phyloP scores from a whole-genome alignment of 129 eudicot species.

The Smallanthus sonchifolius region DNA sequence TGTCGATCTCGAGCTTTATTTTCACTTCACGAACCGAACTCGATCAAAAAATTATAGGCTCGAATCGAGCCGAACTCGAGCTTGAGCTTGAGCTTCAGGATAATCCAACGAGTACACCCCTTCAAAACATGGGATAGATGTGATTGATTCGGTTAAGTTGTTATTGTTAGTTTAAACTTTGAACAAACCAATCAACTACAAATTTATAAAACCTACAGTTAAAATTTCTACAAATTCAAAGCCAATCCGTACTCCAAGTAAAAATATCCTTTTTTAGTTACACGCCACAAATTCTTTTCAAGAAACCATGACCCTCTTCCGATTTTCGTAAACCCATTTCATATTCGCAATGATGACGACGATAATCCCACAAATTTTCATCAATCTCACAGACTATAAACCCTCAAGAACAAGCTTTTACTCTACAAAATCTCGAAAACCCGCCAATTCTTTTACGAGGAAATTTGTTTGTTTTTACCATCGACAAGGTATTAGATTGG shows the following conservation, averaged over 20 bases:
- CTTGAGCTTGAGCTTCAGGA: too few species aligned
- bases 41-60: too few species aligned
- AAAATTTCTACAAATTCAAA: neutral
- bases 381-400: slow-evolving; percentile 38
- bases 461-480: slow-evolving; percentile 28
- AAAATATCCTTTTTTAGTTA: slow-evolving; percentile 4
- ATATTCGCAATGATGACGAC: slow-evolving; percentile 38
- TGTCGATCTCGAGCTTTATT: too few species aligned
- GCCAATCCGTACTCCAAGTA: neutral
- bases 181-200: neutral
- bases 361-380: slow-evolving; percentile 40
- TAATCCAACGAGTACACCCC: too few species aligned
- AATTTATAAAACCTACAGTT: neutral
- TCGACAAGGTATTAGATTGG: slow-evolving; percentile 22
- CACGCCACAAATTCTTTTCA: slow-evolving; percentile 1
- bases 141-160: too few species aligned
- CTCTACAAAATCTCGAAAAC: slow-evolving; percentile 29
- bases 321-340: slow-evolving; percentile 8
- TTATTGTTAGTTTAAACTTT: too few species aligned
- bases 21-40: too few species aligned
- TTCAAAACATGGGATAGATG: too few species aligned
- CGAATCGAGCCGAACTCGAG: too few species aligned
- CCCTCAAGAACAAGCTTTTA: slow-evolving; percentile 16
- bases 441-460: slow-evolving; percentile 31
- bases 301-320: slow-evolving; percentile 13